These are phyloP conservation scores for Candida albicans DNA, from an alignment of 1,139 yeast genomes.

Conservation along the genomic window DNA sequence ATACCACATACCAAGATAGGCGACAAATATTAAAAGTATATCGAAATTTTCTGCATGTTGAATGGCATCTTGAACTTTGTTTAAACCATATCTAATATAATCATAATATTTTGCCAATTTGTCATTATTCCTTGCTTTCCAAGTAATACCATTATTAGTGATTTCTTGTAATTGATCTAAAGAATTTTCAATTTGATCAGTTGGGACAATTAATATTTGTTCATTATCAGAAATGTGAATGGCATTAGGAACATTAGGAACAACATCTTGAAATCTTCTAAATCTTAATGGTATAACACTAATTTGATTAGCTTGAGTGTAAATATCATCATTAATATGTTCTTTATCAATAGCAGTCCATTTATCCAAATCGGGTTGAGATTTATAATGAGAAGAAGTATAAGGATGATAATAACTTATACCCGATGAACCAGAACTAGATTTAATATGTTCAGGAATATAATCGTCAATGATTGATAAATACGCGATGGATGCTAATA, in stretches of 20 bases:
- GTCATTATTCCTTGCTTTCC: conserved; percentile 68
- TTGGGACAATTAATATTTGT: conserved; percentile 43
- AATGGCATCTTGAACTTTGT: conserved; percentile 53
- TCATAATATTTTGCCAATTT: conserved; percentile 66
- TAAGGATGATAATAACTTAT: conserved; percentile 45
- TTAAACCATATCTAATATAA: conserved; percentile 48
- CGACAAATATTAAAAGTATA: conserved; percentile 73
- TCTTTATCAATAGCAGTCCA: conserved; percentile 41
- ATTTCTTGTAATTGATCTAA: conserved; percentile 34
- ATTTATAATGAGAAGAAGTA: conserved; percentile 20
- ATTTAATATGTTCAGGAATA: conserved; percentile 39
- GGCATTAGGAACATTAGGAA: conserved; percentile 37
- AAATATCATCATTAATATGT: conserved; percentile 20
- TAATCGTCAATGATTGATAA: conserved; percentile 80
- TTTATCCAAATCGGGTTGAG: conserved; percentile 25
- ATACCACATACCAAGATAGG: conserved; percentile 89
- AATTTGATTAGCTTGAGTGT: conserved; percentile 45
- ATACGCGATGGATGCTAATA: conserved; percentile 80
- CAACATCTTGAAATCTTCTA: conserved; percentile 37
- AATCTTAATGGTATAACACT: conserved; percentile 59
- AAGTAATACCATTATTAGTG: conserved; percentile 45
- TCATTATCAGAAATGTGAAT: conserved; percentile 37
- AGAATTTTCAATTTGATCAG: conserved; percentile 33
- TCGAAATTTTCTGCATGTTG: conserved; percentile 86
- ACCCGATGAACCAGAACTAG: conserved; percentile 14